Conservation (phyloP, 2,329 filamentous ascomycete species). For the Paecilomyces niveus region DNA sequence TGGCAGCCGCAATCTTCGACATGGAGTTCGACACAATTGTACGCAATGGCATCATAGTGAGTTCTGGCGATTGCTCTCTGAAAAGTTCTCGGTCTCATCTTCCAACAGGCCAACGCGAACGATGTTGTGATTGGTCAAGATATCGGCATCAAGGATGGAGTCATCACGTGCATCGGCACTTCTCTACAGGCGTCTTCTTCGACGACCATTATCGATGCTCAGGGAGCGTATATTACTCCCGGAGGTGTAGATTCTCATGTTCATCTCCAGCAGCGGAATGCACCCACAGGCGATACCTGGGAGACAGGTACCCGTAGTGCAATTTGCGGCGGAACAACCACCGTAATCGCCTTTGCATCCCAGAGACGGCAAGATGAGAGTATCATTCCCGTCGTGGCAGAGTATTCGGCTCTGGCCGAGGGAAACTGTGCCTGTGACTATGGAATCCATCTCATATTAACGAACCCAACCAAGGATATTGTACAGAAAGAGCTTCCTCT, state of each 20-base stretch:
- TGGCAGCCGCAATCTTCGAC: background rate
- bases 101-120: slow-evolving; percentile 4
- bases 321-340: slow-evolving; percentile 54
- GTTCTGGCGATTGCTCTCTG: background rate
- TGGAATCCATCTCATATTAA: slow-evolving; percentile 42
- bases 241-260: slow-evolving; percentile 43
- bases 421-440: slow-evolving; percentile 51
- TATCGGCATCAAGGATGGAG: slow-evolving; percentile 6
- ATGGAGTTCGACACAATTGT: slow-evolving; percentile 6
- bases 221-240: slow-evolving; percentile 41
- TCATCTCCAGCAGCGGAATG: slow-evolving; percentile 33
- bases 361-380: slow-evolving; percentile 43
- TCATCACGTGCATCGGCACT: slow-evolving; percentile 5
- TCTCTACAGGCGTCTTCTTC: slow-evolving; percentile 1
- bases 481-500: slow-evolving; percentile 26
- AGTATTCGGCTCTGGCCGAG: slow-evolving; percentile 41
- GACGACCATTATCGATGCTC: slow-evolving; percentile 24
- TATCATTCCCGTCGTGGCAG: slow-evolving; percentile 39
- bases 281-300: slow-evolving; percentile 38
- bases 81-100: background rate
- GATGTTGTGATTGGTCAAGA: slow-evolving; percentile 6
- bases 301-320: slow-evolving; percentile 48
- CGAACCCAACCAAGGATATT: slow-evolving; percentile 21
- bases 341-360: slow-evolving; percentile 51
- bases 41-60: slow-evolving; percentile 5